phyloP scores from a whole-genome alignment of 1,284 basidiomycete species.

The Takashimella koratensis region DNA sequence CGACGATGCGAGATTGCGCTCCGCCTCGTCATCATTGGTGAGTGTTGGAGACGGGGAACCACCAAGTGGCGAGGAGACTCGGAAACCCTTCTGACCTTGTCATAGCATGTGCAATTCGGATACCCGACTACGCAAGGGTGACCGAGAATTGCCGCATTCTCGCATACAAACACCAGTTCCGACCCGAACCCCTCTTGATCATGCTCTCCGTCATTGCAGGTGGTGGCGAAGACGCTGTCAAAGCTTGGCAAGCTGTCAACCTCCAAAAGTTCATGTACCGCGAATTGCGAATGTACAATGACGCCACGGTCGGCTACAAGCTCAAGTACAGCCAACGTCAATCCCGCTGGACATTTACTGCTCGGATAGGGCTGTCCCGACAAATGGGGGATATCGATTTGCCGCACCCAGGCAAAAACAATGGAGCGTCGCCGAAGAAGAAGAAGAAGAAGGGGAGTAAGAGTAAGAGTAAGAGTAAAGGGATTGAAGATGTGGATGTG shows the following conservation, averaged over 20 bases:
- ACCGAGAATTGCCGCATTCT: constrained; percentile 54
- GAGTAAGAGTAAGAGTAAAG: background rate
- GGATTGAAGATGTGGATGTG: background rate
- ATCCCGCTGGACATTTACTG: constrained; percentile 43
- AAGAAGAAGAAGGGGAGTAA: background rate
- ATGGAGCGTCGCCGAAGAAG: background rate
- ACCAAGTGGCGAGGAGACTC: background rate
- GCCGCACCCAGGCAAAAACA: background rate
- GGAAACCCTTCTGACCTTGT: background rate
- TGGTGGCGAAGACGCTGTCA: constrained; percentile 62
- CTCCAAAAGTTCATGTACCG: constrained; percentile 76
- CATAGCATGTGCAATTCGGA: constrained; percentile 66
- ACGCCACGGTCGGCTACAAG: constrained; percentile 60
- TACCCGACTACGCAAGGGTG: constrained; percentile 57
- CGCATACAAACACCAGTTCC: constrained; percentile 74
- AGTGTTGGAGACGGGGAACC: constrained; percentile 27
- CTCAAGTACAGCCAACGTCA: constrained; percentile 16
- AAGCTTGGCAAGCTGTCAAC: constrained; percentile 68
- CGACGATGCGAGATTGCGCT: constrained; percentile 65
- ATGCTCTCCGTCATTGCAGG: constrained; percentile 63
- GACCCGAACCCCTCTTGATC: constrained; percentile 59
- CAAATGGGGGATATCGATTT: constrained; percentile 18
- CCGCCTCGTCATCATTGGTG: constrained; percentile 67
- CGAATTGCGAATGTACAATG: constrained; percentile 66
- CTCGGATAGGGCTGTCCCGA: constrained; percentile 18